phyloP scores from a whole-genome alignment of 768 basidiomycete genomes.

The Lactarius hengduanensis region DNA sequence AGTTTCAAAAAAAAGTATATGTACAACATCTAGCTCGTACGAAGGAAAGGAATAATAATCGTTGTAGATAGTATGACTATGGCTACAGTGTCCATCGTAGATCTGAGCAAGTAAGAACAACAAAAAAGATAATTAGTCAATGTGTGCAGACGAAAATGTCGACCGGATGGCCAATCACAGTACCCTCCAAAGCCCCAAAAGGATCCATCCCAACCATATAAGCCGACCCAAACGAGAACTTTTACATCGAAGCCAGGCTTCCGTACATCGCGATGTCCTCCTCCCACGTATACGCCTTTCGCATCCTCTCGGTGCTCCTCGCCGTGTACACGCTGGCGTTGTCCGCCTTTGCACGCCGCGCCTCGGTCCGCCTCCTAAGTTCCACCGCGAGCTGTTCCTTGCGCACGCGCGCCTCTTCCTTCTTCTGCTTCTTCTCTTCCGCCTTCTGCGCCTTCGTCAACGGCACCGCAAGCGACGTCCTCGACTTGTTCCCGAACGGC shows the following conservation, averaged over 20 bases:
- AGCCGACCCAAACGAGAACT: background rate
- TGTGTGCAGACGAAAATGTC: background rate
- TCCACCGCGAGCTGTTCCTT: slow-evolving; percentile 46
- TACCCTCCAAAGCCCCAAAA: background rate
- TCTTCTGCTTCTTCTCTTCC: slow-evolving; percentile 46
- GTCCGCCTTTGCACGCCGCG: slow-evolving; percentile 31
- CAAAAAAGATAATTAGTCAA: slow-evolving; percentile 1
- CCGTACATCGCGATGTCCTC: slow-evolving; percentile 30
- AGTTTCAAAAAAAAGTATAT: background rate
- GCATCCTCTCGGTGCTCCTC: slow-evolving; percentile 11
- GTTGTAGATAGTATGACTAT: background rate
- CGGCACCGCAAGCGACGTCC: background rate
- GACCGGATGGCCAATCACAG: background rate
- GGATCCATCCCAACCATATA: background rate
- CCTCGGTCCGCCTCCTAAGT: slow-evolving; percentile 41
- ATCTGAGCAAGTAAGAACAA: background rate
- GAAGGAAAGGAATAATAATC: background rate
- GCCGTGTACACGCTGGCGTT: slow-evolving; percentile 1
- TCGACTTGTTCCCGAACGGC: slow-evolving; percentile 9
- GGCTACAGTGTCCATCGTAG: background rate
- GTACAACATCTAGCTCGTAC: background rate
- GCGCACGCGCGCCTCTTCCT: slow-evolving; percentile 41
- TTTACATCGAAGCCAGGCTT: slow-evolving; percentile 14
- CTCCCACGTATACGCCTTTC: slow-evolving; percentile 17
- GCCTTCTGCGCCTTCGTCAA: slow-evolving; percentile 28